A percentile compares a stretch with the other conserved stretches of the same genome.
These are phyloP conservation scores for Rhizopogon rudus DNA, from an alignment of 768 basidiomycete genomes.

Conservation along the genomic window DNA sequence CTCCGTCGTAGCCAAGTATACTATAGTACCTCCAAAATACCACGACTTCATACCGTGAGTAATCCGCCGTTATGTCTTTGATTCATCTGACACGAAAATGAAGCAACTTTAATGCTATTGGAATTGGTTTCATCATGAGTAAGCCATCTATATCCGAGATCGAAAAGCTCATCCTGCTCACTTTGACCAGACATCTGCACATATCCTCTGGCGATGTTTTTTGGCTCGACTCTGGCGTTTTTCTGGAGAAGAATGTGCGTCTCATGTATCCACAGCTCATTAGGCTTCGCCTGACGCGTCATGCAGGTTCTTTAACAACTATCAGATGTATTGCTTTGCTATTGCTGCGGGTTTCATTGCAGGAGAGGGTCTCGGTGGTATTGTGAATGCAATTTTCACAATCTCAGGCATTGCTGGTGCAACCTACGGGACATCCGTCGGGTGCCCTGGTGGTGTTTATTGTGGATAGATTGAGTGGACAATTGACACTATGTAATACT, in stretches of 20 bases:
- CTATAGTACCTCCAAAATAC: constrained; percentile 1
- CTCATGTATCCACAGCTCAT: neutral
- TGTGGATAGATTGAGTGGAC: constrained; percentile 10
- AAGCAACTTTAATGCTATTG: neutral
- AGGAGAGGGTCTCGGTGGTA: constrained; percentile 30
- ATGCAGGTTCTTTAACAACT: constrained; percentile 2
- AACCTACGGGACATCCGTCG: constrained; percentile 15
- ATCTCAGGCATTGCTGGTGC: constrained; percentile 19
- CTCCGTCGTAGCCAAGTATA: constrained; percentile 33
- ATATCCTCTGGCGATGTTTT: constrained; percentile 17
- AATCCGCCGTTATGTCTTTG: neutral
- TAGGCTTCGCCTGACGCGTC: neutral
- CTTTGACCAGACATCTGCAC: constrained; percentile 12
- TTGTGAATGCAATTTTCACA: constrained; percentile 20
- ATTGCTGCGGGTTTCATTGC: constrained; percentile 32
- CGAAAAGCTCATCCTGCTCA: neutral
- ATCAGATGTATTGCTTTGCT: constrained; percentile 24
- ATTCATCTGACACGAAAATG: neutral
- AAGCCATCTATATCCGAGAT: neutral
- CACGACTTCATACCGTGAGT: neutral
- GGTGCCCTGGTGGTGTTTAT: constrained; percentile 17
- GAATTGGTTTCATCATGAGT: constrained; percentile 3
- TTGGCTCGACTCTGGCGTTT: constrained; percentile 18
- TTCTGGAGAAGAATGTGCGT: constrained; percentile 11
- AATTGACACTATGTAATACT: too few species aligned